Evolutionary conservation across 306 rosid species (phyloP), one percentile per base, ranked within the genome.

Genomic region (Cicer judaicum): DNA sequence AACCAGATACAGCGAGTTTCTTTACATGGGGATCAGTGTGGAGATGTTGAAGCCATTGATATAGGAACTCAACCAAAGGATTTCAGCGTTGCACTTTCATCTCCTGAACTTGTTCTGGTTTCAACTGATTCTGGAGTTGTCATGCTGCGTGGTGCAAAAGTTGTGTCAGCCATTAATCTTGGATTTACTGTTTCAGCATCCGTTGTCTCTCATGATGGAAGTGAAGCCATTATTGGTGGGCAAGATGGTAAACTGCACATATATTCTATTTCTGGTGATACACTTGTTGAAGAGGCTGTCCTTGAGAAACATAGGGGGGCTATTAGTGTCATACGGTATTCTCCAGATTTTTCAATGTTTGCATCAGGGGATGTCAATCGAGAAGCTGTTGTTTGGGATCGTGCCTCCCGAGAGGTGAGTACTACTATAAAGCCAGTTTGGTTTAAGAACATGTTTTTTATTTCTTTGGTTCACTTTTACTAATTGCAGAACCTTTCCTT

Each of bases 291-390:
- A 82, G 97, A 88, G 84, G 90, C 86, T 53, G 91, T 87, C 72
- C 89, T 94, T 59, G 95, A 94, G 89, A 94, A 90, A 80, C 98
- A 94, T 74, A 87, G 98, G 52, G 98, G 97, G 34, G 90, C 98
- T 69, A 49, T 94, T 64, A 90, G 90, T 82, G 96, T 82, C 74
- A 91, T 91, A 73, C 83, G 80, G 14, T 91, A 94, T 88, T 94
- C 98, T 74, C 96, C 98, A 16, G 93, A 91, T 68, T 82, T 88
- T 73, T 90, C 98, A 57, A 90, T 92, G 98, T 89, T 90, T 88
- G 98, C 96, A 79, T 91, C 98, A 61, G 98, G 93, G 77, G 98
- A 94, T 86, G 85, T 85, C 79, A 94, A 94, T 80, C 88, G 98
- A 78, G 98, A 94, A 87, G 97, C 96, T 71, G 62, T 92, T 47